Base-by-base conservation (phyloP, 78 protist genomes). In the Creolimax fragrantissima region DNA sequence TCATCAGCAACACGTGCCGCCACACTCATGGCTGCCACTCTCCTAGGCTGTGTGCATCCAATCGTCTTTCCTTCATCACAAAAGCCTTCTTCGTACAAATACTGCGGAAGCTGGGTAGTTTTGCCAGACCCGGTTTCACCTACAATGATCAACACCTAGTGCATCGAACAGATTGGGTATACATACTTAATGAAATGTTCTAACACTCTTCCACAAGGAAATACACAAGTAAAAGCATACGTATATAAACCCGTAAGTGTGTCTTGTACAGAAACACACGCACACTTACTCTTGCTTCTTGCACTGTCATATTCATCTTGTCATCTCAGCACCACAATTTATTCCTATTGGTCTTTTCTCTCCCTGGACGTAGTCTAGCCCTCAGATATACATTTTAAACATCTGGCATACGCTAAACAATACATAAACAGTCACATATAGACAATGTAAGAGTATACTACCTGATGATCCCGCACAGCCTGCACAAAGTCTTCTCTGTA, bases 91-190 rank as follows among this genome's bases (percentile, higher is more conserved):
- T 86, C 90, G 90, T 86, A 86, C 90, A 86, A 93, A 44, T 74
- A 41, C 90, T 98, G 99, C 37, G 88, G 94, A 89, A 98, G 74
- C 92, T 99, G 99, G 4, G 99, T 98, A 7, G 99, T 99, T 89
- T 99, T 99, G 43, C 99, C 99, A 32, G 95, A 90, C 41, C 99
- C 99, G 0, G 99, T 99, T 86, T 98, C 99, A 5, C 99, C 99
- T 7, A 98, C 99, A 24, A 98, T 58, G 7, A 98, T 84, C 84
- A 37, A 24, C 24, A 58, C 74, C 74, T 58, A 58, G 39, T n/a
- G n/a, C n/a, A n/a, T n/a, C n/a, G n/a, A n/a, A n/a, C n/a, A n/a
- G n/a, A n/a, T n/a, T 11, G 37, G 44, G 37, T 11, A 83, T 41
- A 83, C 5, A 83, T 11, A 85, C 89, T 43, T 11, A 85, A 5